Evolutionary conservation across 495 filamentous ascomycete species (phyloP).

Genomic region (Penicillium robsamsonii): DNA sequence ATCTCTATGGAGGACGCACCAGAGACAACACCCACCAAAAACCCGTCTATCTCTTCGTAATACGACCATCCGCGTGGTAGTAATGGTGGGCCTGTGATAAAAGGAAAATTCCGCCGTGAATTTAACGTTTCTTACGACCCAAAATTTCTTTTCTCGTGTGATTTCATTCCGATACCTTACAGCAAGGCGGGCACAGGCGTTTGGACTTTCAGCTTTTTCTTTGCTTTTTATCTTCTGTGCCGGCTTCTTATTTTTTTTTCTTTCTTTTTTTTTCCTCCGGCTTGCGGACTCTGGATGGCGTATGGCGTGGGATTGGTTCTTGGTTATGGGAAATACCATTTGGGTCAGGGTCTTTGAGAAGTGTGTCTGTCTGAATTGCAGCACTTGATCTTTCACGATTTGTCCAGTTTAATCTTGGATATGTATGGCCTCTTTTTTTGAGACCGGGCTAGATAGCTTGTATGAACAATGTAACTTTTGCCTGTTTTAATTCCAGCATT

Average conservation of each 20-base stretch:
- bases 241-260: slow-evolving; percentile 19
- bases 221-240: slow-evolving; percentile 10
- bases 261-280: slow-evolving; percentile 13
- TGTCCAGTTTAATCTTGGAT: slow-evolving; percentile 20
- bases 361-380: slow-evolving; percentile 11
- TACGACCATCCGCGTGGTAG: slow-evolving; percentile 10
- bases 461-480: slow-evolving; percentile 23
- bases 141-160: slow-evolving; percentile 28
- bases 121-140: slow-evolving; percentile 32
- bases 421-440: slow-evolving; percentile 12
- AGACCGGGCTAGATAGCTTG: slow-evolving; percentile 23
- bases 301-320: slow-evolving; percentile 33
- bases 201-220: slow-evolving; percentile 12
- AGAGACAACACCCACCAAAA: slow-evolving; percentile 26
- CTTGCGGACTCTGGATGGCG: slow-evolving; percentile 29
- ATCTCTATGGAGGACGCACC: slow-evolving; percentile 36
- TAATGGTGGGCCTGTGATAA: slow-evolving; percentile 20
- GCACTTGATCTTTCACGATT: slow-evolving; percentile 20
- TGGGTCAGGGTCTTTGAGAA: slow-evolving; percentile 22
- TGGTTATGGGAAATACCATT: slow-evolving; percentile 38
- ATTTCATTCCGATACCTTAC: slow-evolving; percentile 20
- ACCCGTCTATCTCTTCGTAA: slow-evolving; percentile 32
- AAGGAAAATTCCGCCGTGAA: slow-evolving; percentile 12
- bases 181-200: slow-evolving; percentile 21
- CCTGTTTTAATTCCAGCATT: background rate